Evolutionary conservation across 352 stramenopile genomes (phyloP).

Genomic region (Pythium phragmiticola): DNA sequence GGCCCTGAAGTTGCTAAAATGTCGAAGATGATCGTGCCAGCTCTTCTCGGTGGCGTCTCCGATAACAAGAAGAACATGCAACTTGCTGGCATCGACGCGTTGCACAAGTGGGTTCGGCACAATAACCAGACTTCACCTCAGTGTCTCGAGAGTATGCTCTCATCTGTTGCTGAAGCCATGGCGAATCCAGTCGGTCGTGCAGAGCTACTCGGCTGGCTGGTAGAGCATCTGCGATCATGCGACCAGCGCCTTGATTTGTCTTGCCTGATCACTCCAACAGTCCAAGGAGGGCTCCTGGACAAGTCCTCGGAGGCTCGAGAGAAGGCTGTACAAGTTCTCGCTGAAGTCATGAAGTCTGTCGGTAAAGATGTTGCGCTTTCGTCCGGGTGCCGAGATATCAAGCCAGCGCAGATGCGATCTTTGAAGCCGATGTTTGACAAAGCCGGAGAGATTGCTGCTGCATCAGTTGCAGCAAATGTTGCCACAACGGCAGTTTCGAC

Average conservation of each 20-base stretch:
- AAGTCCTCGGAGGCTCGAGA: constrained; percentile 82
- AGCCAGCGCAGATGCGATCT: constrained; percentile 83
- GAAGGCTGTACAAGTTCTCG: constrained; percentile 74
- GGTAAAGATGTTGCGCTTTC: constrained; percentile 72
- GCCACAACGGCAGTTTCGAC: not conserved
- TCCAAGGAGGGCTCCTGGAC: constrained; percentile 77
- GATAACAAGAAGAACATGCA: constrained; percentile 92
- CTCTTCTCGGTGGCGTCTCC: constrained; percentile 62
- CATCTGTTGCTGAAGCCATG: constrained; percentile 66
- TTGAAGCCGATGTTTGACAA: constrained; percentile 86
- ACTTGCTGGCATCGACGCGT: constrained; percentile 62
- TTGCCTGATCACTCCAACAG: constrained; percentile 61
- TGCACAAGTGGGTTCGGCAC: constrained; percentile 86
- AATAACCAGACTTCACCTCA: constrained; percentile 53
- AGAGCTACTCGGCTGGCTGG: constrained; percentile 74
- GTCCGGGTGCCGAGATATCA: constrained; percentile 75
- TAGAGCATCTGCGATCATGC: constrained; percentile 62
- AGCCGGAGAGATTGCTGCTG: constrained; percentile 39
- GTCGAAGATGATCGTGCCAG: constrained; percentile 76
- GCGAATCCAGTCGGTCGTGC: constrained; percentile 76
- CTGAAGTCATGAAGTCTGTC: constrained; percentile 81
- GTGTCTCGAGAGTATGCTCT: constrained; percentile 76
- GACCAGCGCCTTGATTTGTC: constrained; percentile 64
- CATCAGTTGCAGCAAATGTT: not conserved
- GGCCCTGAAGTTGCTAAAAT: constrained; percentile 76